These are phyloP conservation scores for Lactarius hatsudake DNA, from an alignment of 768 basidiomycete species.

Conservation along the genomic window DNA sequence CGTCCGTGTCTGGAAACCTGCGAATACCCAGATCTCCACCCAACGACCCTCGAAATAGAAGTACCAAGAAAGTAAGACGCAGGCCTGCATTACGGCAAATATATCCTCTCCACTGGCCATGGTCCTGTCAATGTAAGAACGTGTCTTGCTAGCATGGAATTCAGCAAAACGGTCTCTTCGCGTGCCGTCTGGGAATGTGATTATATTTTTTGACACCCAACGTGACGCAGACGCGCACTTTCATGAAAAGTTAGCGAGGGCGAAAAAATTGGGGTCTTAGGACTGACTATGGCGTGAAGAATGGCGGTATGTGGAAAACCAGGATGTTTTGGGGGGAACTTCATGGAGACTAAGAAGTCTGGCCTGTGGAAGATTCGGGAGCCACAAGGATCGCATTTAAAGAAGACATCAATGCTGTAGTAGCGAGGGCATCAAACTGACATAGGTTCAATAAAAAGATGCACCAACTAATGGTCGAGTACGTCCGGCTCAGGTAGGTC, in stretches of 20 bases:
- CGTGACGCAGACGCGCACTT: constrained; percentile 83
- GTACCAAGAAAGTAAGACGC: constrained; percentile 84
- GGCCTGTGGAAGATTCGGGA: constrained; percentile 80
- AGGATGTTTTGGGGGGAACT: constrained; percentile 73
- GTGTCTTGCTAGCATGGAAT: constrained; percentile 83
- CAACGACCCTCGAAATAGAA: constrained; percentile 87
- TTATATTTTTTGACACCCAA: constrained; percentile 70
- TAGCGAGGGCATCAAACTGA: constrained; percentile 5
- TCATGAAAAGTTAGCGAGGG: constrained; percentile 26
- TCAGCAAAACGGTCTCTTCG: constrained; percentile 85
- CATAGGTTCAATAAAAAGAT: background rate
- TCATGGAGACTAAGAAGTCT: constrained; percentile 77
- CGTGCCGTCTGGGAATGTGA: constrained; percentile 68
- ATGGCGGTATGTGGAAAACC: constrained; percentile 88
- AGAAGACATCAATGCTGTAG: constrained; percentile 79
- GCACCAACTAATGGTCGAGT: constrained; percentile 72
- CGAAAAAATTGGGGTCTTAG: constrained; percentile 8
- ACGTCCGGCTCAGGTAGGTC: constrained; percentile 75
- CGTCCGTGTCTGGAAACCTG: constrained; percentile 79
- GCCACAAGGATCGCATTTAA: constrained; percentile 83
- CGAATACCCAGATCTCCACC: constrained; percentile 92
- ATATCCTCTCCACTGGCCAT: constrained; percentile 90
- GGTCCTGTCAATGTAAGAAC: constrained; percentile 82
- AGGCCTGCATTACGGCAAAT: constrained; percentile 84
- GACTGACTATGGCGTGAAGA: constrained; percentile 81